Base-by-base conservation (phyloP, 768 basidiomycete species). In the Lentinula sp. region DNA sequence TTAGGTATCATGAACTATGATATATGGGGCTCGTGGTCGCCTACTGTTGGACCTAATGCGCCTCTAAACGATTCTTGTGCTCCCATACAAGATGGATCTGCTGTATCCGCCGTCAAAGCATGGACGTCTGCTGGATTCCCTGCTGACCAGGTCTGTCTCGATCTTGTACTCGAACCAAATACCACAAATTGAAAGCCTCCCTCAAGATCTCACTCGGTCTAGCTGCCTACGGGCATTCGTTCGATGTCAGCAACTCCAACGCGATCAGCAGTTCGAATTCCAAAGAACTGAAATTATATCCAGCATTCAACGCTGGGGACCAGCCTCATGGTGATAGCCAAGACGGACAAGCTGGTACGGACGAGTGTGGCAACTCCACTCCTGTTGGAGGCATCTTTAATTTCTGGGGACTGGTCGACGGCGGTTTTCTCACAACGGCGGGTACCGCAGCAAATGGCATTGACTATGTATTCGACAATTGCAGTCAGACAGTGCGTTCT, bases 41-140 rank as follows among this genome's bases (percentile, higher is more conserved):
- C 73, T 65, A 66, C 80, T 62, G 76, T 85, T 54, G 94, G 93
- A 3, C 87, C 95, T 4, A 95, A 97, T 70, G 86, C 94, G 0
- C 94, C 95, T 4, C 81, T 96, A 18, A 73, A 81, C 37, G 86
- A 93, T 72, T 74, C 80, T 0, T 95, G 94, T 68, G 82, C 84
- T 0, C 65, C 84, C 40, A 69, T 80, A 0, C 84, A 88, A 63
- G 73, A 77, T 34, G 92, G 91, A 8, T 93, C 91, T 60, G 93
- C 85, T 6, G 76, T 79, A n/a, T 81, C 82, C 18, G 87, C 90
- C 8, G 79, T 97, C 42, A 67, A 76, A 11, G 80, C 81, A 4
- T 96, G 94, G 95, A 83, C 78, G 0, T 65, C 64, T 0, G 93
- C 93, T n/a, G 85, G 84, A 21, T 84, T 97, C 76, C 89, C 93